These are phyloP conservation scores for Orbilia oligospora DNA, from an alignment of 2,329 filamentous ascomycete species.

Conservation along the genomic window DNA sequence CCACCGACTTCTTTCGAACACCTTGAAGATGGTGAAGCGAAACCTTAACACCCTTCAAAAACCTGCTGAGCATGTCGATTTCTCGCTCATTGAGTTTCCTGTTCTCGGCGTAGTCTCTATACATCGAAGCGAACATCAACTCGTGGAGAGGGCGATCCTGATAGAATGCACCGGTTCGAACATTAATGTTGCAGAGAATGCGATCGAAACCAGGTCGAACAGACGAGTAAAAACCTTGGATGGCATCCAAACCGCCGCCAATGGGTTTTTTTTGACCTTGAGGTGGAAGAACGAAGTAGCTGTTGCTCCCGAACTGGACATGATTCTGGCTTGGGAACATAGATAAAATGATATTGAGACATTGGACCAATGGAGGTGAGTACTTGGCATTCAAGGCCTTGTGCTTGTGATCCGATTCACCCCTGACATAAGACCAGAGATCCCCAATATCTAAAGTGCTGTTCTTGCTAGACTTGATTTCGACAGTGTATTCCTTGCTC, in stretches of 20 bases:
- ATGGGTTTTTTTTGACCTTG: constrained; percentile 66
- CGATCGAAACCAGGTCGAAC: constrained; percentile 74
- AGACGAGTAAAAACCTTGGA: constrained; percentile 76
- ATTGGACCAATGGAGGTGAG: constrained; percentile 61
- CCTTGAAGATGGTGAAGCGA: constrained; percentile 51
- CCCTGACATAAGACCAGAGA: constrained; percentile 61
- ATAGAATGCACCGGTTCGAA: constrained; percentile 75
- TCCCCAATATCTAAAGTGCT: constrained; percentile 50
- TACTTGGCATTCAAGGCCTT: constrained; percentile 61
- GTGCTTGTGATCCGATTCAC: constrained; percentile 61
- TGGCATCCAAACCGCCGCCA: constrained; percentile 71
- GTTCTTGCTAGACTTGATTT: constrained; percentile 60
- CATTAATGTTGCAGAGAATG: constrained; percentile 76
- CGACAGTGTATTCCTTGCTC: constrained; percentile 62
- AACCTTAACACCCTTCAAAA: constrained; percentile 53
- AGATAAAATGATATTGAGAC: constrained; percentile 63
- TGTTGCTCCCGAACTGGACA: constrained; percentile 62
- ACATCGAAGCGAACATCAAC: constrained; percentile 42
- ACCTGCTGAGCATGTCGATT: constrained; percentile 22
- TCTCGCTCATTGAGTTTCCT: constrained; percentile 23
- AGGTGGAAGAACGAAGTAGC: constrained; percentile 64
- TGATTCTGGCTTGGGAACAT: constrained; percentile 63
- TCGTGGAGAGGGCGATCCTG: constrained; percentile 65
- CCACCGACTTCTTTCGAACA: constrained; percentile 65
- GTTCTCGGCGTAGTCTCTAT: constrained; percentile 23